phyloP scores from a whole-genome alignment of 441 rosid genomes.

The Erodium trifolium region DNA sequence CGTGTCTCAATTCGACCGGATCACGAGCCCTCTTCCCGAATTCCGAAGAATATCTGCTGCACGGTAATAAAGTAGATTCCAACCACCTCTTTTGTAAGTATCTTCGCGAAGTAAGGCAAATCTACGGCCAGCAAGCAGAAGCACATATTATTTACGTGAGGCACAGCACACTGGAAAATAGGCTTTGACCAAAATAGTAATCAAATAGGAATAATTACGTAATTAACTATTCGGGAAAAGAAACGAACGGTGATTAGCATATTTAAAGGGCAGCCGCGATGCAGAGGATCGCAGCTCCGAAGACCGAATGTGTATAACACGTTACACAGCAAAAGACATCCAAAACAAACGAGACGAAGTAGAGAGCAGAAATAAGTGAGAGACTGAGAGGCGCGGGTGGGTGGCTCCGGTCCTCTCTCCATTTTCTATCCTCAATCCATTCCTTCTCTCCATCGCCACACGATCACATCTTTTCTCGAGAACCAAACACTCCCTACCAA shows the following conservation, averaged over 20 bases:
- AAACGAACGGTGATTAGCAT: not conserved
- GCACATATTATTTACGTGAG: not conserved
- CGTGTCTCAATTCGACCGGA: not conserved
- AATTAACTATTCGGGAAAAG: not conserved
- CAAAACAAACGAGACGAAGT: not conserved
- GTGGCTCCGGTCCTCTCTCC: constrained; percentile 12
- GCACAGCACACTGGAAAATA: not conserved
- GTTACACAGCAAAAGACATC: not conserved
- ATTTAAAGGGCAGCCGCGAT: not conserved
- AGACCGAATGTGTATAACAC: not conserved
- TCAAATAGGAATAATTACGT: not conserved
- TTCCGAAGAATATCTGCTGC: not conserved
- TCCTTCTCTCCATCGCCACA: not conserved
- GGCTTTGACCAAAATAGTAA: not conserved
- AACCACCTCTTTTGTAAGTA: not conserved
- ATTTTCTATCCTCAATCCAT: constrained; percentile 7
- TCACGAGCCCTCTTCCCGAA: constrained; percentile 10
- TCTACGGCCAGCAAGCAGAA: not conserved
- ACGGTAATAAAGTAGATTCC: constrained; percentile 7
- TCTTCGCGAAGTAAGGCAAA: not conserved
- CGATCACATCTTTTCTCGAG: not conserved
- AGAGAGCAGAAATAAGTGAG: constrained; percentile 9
- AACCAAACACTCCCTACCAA: constrained; percentile 5
- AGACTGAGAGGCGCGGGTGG: constrained; percentile 10
- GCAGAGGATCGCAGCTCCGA: not conserved